A percentile compares a stretch with the other conserved stretches of the same genome.
These are phyloP conservation scores for Pseudozyma flocculosa DNA, from an alignment of 1,284 basidiomycete species.

Conservation along the genomic window DNA sequence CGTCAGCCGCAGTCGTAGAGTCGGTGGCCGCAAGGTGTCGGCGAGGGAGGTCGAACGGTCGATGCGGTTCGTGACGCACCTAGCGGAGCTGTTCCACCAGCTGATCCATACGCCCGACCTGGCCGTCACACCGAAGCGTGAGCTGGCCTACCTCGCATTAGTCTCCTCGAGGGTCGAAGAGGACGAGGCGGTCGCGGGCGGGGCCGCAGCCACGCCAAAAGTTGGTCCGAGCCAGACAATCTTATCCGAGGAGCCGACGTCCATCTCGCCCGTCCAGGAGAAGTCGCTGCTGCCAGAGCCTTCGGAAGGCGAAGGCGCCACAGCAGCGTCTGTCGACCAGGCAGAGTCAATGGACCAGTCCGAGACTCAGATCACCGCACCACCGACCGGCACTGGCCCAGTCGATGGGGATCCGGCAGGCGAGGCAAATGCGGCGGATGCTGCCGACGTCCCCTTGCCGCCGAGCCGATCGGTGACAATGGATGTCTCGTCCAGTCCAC, in stretches of 20 bases:
- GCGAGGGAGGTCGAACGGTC: constrained; percentile 76
- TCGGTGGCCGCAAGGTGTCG: constrained; percentile 80
- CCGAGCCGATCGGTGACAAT: no score
- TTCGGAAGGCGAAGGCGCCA: not conserved
- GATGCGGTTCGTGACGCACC: constrained; percentile 72
- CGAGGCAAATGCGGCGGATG: no score
- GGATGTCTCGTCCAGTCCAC: not conserved
- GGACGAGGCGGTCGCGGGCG: constrained; percentile 6
- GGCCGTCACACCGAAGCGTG: constrained; percentile 77
- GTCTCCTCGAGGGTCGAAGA: constrained; percentile 87
- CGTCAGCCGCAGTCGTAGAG: constrained; percentile 61
- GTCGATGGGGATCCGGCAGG: no score
- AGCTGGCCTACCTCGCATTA: constrained; percentile 87
- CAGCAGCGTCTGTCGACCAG: no score
- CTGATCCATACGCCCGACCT: constrained; percentile 70
- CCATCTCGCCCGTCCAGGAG: not conserved
- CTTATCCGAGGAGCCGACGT: not conserved
- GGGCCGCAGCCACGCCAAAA: not conserved
- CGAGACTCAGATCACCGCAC: no score
- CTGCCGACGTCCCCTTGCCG: no score
- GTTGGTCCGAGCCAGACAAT: not conserved
- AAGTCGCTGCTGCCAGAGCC: not conserved
- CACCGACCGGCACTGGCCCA: no score
- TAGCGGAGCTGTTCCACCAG: constrained; percentile 75
- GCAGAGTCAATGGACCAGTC: no score